These are phyloP conservation scores for Paecilomyces variotii DNA, from an alignment of 2,329 filamentous ascomycete species.

Conservation along the genomic window DNA sequence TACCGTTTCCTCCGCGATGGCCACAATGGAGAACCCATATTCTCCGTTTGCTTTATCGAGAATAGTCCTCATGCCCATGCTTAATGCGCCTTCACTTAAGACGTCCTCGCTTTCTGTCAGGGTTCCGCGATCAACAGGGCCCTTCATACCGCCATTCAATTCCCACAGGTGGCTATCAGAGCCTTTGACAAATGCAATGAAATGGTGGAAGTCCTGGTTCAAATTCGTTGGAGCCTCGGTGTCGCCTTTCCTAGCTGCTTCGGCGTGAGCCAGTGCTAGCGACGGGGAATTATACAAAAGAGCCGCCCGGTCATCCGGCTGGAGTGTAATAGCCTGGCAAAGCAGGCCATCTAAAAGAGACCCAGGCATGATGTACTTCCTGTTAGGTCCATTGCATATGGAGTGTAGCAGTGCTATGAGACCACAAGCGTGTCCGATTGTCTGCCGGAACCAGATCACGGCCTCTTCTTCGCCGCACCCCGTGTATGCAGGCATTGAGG, in stretches of 20 bases:
- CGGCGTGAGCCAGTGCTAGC: background rate
- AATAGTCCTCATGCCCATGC: constrained; percentile 17
- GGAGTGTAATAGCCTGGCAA: constrained; percentile 37
- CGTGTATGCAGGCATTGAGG: constrained; percentile 27
- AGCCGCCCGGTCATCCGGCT: constrained; percentile 39
- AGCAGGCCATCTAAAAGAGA: constrained; percentile 40
- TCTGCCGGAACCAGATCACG: constrained; percentile 53
- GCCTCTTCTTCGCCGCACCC: constrained; percentile 43
- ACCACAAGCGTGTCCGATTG: constrained; percentile 51
- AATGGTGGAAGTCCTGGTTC: constrained; percentile 13
- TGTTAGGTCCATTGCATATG: constrained; percentile 40
- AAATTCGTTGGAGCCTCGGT: constrained; percentile 22
- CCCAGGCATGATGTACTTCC: constrained; percentile 26
- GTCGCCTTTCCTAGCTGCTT: background rate
- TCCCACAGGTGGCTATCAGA: constrained; percentile 26
- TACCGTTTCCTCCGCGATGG: background rate
- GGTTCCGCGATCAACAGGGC: constrained; percentile 20
- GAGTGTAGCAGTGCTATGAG: constrained; percentile 51
- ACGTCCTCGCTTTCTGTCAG: constrained; percentile 22
- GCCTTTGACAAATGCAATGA: constrained; percentile 27
- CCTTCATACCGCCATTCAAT: constrained; percentile 23
- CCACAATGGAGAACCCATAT: background rate
- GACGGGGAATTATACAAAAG: constrained; percentile 38
- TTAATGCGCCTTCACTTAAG: constrained; percentile 19
- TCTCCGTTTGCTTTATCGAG: constrained; percentile 1